A percentile compares a stretch with the other conserved stretches of the same genome.
Evolutionary conservation across 345 rosid species (phyloP).

Genomic region (Syzygium oleosum): DNA sequence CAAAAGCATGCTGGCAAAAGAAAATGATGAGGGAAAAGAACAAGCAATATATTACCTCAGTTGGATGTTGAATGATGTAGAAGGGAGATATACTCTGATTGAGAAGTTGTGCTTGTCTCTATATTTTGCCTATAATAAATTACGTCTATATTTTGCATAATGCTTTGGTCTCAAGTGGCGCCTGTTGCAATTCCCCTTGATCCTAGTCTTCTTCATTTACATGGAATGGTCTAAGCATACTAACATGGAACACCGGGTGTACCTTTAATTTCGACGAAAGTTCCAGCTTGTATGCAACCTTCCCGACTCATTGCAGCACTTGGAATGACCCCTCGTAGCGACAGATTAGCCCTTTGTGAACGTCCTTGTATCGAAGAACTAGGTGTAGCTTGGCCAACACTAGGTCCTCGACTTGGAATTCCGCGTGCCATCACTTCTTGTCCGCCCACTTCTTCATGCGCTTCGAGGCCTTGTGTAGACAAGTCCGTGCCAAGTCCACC

Average conservation of each 20-base stretch:
- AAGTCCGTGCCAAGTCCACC: no score
- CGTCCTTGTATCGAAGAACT: neutral
- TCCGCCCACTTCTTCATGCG: neutral
- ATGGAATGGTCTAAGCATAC: neutral
- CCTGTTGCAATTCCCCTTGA: neutral
- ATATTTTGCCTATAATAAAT: no score
- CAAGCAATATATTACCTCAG: no score
- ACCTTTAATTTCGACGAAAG: neutral
- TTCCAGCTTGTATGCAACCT: neutral
- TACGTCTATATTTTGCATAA: no score
- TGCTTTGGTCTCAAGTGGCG: neutral
- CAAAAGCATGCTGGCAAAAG: no score
- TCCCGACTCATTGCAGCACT: neutral
- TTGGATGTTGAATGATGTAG: no score
- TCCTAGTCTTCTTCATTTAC: no score
- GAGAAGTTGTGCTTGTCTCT: no score
- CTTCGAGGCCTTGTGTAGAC: neutral
- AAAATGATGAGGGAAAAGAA: no score
- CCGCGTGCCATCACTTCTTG: neutral
- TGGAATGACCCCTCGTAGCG: neutral
- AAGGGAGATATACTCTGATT: no score
- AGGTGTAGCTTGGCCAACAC: neutral
- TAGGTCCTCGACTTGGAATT: neutral
- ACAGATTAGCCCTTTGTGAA: rapidly evolving
- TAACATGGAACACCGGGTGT: neutral